Conservation (phyloP, 768 basidiomycete genomes). For the Chiua virens region DNA sequence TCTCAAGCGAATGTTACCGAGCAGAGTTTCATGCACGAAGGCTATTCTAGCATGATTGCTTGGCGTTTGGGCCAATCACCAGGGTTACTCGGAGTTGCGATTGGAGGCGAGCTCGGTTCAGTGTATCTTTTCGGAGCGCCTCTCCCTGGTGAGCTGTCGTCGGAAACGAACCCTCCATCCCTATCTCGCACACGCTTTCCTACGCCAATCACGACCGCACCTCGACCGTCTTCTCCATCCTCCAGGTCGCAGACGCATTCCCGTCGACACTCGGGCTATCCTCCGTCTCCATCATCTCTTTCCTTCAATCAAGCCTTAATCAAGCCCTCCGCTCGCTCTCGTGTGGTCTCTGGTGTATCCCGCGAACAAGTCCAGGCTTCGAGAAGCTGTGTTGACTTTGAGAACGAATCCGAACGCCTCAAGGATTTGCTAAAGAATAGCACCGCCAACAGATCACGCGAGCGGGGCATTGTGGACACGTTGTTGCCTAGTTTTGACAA, state of each 20-base stretch:
- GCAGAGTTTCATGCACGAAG: slow-evolving; percentile 26
- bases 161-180: slow-evolving; percentile 6
- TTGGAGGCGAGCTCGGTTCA: slow-evolving; percentile 25
- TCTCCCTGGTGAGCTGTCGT: slow-evolving; percentile 19
- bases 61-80: slow-evolving; percentile 14
- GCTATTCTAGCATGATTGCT: slow-evolving; percentile 12
- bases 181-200: slow-evolving; percentile 13
- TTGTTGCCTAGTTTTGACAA: slow-evolving; percentile 33
- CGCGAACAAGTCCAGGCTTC: slow-evolving; percentile 73
- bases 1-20: slow-evolving; percentile 16
- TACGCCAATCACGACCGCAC: slow-evolving; percentile 2
- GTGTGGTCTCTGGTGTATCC: slow-evolving; percentile 71
- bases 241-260: slow-evolving; percentile 19
- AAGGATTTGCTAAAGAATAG: slow-evolving; percentile 69
- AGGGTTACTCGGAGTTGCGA: slow-evolving; percentile 14
- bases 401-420: slow-evolving; percentile 75
- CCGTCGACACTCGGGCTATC: slow-evolving; percentile 27
- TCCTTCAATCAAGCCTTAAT: slow-evolving; percentile 45
- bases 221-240: slow-evolving; percentile 15
- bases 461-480: slow-evolving; percentile 33
- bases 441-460: slow-evolving; percentile 36
- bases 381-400: slow-evolving; percentile 78
- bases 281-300: slow-evolving; percentile 39
- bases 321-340: slow-evolving; percentile 53
- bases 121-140: slow-evolving; percentile 29